Base-by-base conservation (phyloP, 2,329 filamentous ascomycete species). In the Aspergillus intermedius region DNA sequence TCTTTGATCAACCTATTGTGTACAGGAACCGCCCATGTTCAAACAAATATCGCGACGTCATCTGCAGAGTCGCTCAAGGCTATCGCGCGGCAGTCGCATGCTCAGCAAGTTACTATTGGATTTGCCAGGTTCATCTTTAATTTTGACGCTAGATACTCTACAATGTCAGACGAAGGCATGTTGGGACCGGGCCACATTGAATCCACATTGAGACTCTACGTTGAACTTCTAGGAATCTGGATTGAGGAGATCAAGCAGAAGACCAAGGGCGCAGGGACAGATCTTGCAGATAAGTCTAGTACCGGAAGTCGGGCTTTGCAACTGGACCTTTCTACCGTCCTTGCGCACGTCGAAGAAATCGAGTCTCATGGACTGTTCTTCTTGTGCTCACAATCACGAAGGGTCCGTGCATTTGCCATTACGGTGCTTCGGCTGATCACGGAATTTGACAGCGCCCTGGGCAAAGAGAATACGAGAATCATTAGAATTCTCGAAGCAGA, bases 91-190 rank as follows among this genome's bases (percentile, higher is more conserved):
- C 93, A 98, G 62, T 88, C 86, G 6, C 87, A 95, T 69, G 91
- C 93, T 0, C 90, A 98, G 58, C 88, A 93, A 66, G 93, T 98
- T 3, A 95, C 91, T 0, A 95, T 94, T 69, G 91, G 93, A 0
- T 98, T 98, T 69, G 88, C 93, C 34, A 80, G 91, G 22, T 98
- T 97, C 69, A 98, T 98, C 46, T 98, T 98, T 74, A 95, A 93
- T 58, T 98, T 97, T 65, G 94, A 98, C 66, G 91, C 95, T 57
- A 84, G 91, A 21, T 98, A 98, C 67, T 89, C 91, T 1, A 97
- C 93, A 28, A 96, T 97, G 84, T 95, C 91, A 8, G 93, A 98
- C 62, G 93, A 94, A 28, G 93, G 93, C 2, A 93, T 98, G 84
- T 82, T 98, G 21, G 93, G 91, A 0, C 84, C 88, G 30, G 88